Base-by-base conservation (phyloP, 1,284 basidiomycete species). In the Amylostereum areolatum region DNA sequence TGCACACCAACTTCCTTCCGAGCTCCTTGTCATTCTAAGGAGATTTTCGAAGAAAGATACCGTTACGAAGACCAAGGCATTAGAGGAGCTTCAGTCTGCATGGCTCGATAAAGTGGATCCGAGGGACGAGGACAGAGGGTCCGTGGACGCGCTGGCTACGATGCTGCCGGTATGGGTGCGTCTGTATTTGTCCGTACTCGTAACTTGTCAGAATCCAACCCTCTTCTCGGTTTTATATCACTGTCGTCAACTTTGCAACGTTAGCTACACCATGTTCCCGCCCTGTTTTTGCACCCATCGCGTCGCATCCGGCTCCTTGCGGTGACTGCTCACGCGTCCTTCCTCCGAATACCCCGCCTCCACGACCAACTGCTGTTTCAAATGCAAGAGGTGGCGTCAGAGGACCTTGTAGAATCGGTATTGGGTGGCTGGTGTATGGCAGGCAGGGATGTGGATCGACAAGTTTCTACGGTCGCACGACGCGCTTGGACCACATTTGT, bases 1-100 rank as follows among this genome's bases (percentile, higher is more conserved):
- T 7, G 87, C 81, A 9, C 77, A 83, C 60, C 71, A 71, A n/a
- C 68, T 95, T 9, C 85, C 89, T 0, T 79, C 93, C 0, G 92
- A 95, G 43, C 74, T 98, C 18, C 77, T 96, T 11, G 81, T 99
- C 25, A 78, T 93, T 1, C 74, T 98, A 44, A 72, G 92, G 46
- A 81, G 83, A 48, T 73, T 98, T 41, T 83, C 81, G 31, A 99
- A 99, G 78, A 97, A 97, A 72, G 94, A 97, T 55, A 79, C 81
- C 18, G 80, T 92, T 39, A 98, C 96, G 1, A 87, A 93, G 62
- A 72, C 80, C 12, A 85, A 89, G 57, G 94, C 92, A 0, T 68
- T 98, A 52, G 96, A 98, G 61, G 93, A 95, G 51, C 66, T 99
- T 27, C 75, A 79, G 52, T 64, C 76, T 7, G 73, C 66, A 1